phyloP scores from a whole-genome alignment of 441 rosid species.

The Populus hybrid region DNA sequence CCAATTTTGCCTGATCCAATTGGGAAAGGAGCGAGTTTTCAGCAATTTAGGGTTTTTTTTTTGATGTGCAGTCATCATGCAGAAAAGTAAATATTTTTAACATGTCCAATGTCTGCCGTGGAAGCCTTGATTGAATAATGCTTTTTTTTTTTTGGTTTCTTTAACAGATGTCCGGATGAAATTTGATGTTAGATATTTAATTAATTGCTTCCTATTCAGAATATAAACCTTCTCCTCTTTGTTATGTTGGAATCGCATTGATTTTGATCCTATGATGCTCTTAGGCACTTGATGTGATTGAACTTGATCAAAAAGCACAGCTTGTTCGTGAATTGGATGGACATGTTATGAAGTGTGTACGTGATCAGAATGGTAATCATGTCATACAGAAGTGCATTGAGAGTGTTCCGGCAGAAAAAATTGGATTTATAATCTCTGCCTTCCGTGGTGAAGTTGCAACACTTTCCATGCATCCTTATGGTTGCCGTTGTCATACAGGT shows the following conservation, averaged over 20 bases:
- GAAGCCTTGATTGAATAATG: background rate
- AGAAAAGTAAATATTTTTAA: no score
- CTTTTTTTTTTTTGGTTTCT: background rate
- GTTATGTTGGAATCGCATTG: background rate
- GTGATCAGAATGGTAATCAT: conserved; percentile 98
- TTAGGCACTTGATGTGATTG: conserved; percentile 98
- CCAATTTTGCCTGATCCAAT: no score
- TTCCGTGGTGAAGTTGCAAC: conserved; percentile 79
- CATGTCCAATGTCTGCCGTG: background rate
- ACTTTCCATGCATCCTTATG: conserved; percentile 98
- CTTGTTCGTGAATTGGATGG: conserved; percentile 90
- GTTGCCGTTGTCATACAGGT: conserved; percentile 99
- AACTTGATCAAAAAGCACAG: conserved; percentile 74
- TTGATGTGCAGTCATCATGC: no score
- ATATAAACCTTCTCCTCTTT: background rate
- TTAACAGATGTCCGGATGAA: background rate
- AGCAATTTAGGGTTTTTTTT: no score
- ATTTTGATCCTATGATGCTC: background rate
- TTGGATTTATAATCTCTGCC: conserved; percentile 78
- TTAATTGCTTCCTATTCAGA: background rate
- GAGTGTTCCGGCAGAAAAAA: conserved; percentile 66
- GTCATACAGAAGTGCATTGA: conserved; percentile 96
- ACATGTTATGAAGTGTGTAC: conserved; percentile 86
- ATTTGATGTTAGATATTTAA: background rate
- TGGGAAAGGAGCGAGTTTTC: no score